Conservation (phyloP, 2,329 filamentous ascomycete species). For the Thielaviopsis euricoi region DNA sequence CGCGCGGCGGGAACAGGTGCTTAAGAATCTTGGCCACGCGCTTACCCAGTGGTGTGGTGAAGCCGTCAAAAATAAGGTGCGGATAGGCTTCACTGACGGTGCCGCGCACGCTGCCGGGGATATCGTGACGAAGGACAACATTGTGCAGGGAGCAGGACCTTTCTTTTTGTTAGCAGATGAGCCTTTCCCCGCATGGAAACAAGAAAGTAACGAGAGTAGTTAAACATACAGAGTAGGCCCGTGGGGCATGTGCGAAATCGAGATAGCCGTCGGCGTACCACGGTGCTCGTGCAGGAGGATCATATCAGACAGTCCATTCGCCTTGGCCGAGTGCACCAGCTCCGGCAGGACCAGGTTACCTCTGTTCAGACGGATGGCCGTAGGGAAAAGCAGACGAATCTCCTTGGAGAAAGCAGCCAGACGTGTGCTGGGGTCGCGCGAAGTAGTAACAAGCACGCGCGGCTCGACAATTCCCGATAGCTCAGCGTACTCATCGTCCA, state of each 20-base stretch:
- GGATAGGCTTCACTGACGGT: conserved; percentile 88
- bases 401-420: conserved; percentile 88
- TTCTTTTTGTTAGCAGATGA: not conserved
- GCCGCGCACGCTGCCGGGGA: conserved; percentile 71
- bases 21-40: conserved; percentile 82
- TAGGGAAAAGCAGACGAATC: conserved; percentile 67
- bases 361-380: conserved; percentile 74
- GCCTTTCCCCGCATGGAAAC: not conserved
- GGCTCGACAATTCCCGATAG: conserved; percentile 86
- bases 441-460: conserved; percentile 72
- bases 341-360: conserved; percentile 81
- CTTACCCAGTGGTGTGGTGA: conserved; percentile 63
- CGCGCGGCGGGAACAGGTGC: conserved; percentile 82
- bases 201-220: conserved; percentile 44
- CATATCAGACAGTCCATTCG: conserved; percentile 68
- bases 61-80: conserved; percentile 89
- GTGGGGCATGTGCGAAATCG: conserved; percentile 73
- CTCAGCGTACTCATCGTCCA: conserved; percentile 82
- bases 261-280: conserved; percentile 79
- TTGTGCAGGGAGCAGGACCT: conserved; percentile 79
- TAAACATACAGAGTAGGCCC: conserved; percentile 44
- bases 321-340: conserved; percentile 65
- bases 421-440: conserved; percentile 68
- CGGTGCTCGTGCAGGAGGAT: conserved; percentile 83
- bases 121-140: conserved; percentile 81